Percentiles rank a stretch among this genome's conserved stretches.
phyloP scores from a whole-genome alignment of 2,329 filamentous ascomycete genomes.

The Leptodontidium sp. region DNA sequence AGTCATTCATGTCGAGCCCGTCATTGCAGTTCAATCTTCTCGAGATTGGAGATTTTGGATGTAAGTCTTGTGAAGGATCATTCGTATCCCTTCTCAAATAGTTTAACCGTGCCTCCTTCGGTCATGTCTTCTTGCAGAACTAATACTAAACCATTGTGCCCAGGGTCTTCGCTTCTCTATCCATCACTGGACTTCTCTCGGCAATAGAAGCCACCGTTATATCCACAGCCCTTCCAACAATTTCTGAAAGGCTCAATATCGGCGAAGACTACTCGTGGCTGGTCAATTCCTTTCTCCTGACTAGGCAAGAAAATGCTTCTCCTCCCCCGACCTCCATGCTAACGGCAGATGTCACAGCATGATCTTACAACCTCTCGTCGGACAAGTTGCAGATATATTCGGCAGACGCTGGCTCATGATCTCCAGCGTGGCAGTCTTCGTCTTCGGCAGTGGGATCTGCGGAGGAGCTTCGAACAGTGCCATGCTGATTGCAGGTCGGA shows the following conservation, averaged over 20 bases:
- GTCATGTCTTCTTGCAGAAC: too few relatives aligned
- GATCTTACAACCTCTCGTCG: conserved; percentile 43
- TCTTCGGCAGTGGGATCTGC: conserved; percentile 59
- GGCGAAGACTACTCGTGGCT: conserved; percentile 29
- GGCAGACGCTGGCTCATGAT: conserved; percentile 56
- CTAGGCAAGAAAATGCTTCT: conserved; percentile 53
- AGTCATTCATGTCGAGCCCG: neutral
- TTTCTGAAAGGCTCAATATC: conserved; percentile 23
- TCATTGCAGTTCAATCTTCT: neutral
- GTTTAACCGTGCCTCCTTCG: too few relatives aligned
- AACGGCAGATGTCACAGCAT: neutral
- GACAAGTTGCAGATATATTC: conserved; percentile 61
- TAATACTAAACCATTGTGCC: too few relatives aligned
- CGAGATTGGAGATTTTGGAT: conserved; percentile 28
- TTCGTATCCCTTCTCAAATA: too few relatives aligned
- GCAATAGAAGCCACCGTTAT: conserved; percentile 39
- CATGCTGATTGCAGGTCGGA: conserved; percentile 60
- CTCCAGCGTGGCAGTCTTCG: conserved; percentile 45
- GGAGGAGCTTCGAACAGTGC: conserved; percentile 54
- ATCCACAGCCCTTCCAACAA: conserved; percentile 29
- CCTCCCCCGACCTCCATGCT: neutral
- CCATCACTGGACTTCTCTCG: conserved; percentile 34
- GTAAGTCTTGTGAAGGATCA: neutral
- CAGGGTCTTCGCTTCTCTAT: conserved; percentile 25
- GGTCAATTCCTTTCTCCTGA: conserved; percentile 44